Evolutionary conservation across 331 rosid genomes (phyloP), one percentile per base, ranked within the genome.

Genomic region (Acacia pycnantha): DNA sequence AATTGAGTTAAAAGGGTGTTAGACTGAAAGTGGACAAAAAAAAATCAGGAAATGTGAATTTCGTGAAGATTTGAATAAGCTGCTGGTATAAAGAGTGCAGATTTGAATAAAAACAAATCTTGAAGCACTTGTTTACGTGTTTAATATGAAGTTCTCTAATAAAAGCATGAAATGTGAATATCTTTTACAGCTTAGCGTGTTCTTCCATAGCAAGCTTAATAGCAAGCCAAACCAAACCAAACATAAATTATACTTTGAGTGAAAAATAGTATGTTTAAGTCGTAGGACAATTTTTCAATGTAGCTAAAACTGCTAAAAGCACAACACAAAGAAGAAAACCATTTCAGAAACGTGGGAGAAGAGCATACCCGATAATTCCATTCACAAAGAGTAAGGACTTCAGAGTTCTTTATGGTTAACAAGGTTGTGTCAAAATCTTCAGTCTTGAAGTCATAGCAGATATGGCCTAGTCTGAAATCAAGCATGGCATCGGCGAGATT

Each of bases 291-390:
- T 13, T 26, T 29, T 24, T 82, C 41, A 56, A 68, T 26, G 54
- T 5, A 2, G 69, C 19, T 13, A 62, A 26, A 7, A 37, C 56
- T 9, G n/a, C n/a, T 29, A 65, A 53, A 51, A 13, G 10, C 27
- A 0, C 8, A 35, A 54, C 22, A 48, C 44, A 53, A 31, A 37
- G 6, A 67, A 37, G 3, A 27, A 73, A 44, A 56, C 33, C 3
- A 76, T 51, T 40, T 13, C 33, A 10, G 31, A 19, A 44, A 62
- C 8, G 68, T 37, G 82, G 50, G n/a, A 33, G 41, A 7, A 43
- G 33, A 79, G 24, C 86, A 79, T 81, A 94, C 98, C 98, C 90
- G 86, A 54, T 86, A 89, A 82, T 87, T 92, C 98, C 97, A 94
- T 81, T 80, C 81, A 73, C 98, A 84, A 0, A 92, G 83, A 19